Evolutionary conservation across 805 yeast species (phyloP), one percentile per base, ranked within the genome.

Genomic region (Martiniozyma abietophila): DNA sequence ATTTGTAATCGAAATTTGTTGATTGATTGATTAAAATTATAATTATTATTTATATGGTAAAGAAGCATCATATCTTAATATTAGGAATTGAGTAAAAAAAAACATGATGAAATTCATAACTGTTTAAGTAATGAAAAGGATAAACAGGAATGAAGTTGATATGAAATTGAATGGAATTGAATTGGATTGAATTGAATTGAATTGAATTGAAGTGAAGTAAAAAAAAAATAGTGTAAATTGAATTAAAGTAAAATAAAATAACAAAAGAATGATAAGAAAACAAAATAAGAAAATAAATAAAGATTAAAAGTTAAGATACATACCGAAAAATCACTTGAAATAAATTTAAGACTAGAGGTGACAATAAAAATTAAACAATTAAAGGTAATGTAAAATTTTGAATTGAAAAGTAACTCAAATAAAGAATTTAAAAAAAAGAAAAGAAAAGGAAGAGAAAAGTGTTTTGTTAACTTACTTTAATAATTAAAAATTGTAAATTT

Each of bases 291-390:
- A 17, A 10, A 14, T 19, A 12, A 25, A 24, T 19, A 20, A 27
- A 6, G 14, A 21, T 17, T 18, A 18, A 25, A 31, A 16, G 5
- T 5, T 14, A 24, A 5, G 14, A 27, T 16, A 35, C 39, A 24
- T 39, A 39, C 39, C 31, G 23, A 19, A 32, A 29, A 32, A 29
- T 32, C 41, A 38, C 31, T n/a, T n/a, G n/a, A n/a, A n/a, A n/a
- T n/a, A n/a, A n/a, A n/a, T n/a, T n/a, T n/a, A n/a, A n/a, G n/a
- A n/a, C n/a, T n/a, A n/a, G n/a, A n/a, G n/a, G n/a, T n/a, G n/a
- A n/a, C n/a, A n/a, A n/a, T n/a, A n/a, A n/a, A n/a, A n/a, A n/a
- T n/a, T n/a, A n/a, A n/a, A n/a, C n/a, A n/a, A n/a, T n/a, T n/a
- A 22, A 22, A 8, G n/a, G 10, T 8, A 10, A 12, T 10, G 9